phyloP scores from a whole-genome alignment of 495 filamentous ascomycete genomes.

The Penicillium salamii region DNA sequence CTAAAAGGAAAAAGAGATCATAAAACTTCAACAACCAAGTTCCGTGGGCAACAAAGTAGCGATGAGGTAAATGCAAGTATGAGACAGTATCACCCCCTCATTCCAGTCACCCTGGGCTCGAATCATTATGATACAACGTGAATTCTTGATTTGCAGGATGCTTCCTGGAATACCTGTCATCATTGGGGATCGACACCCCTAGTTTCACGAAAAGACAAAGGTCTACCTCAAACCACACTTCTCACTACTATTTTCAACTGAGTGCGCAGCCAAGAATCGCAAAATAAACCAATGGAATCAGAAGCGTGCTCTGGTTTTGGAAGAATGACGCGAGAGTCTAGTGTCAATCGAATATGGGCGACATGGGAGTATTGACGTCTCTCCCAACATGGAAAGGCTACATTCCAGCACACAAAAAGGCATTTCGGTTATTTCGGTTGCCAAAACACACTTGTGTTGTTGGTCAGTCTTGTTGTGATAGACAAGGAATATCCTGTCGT shows the following conservation, averaged over 20 bases:
- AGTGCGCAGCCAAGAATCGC: too few species aligned
- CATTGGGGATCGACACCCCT: constrained; percentile 15
- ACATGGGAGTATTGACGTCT: constrained; percentile 8
- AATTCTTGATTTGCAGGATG: neutral
- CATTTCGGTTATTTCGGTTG: constrained; percentile 1
- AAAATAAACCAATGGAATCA: too few species aligned
- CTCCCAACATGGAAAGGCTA: neutral
- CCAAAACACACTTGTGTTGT: constrained; percentile 4
- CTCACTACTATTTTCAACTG: too few species aligned
- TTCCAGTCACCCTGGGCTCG: constrained; percentile 3
- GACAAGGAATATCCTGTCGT: neutral
- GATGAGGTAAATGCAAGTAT: neutral
- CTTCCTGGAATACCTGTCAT: constrained; percentile 19
- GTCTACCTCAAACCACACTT: too few species aligned
- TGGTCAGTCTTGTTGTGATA: neutral
- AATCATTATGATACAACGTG: constrained; percentile 19
- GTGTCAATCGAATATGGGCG: neutral
- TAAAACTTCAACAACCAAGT: neutral
- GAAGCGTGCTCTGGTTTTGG: too few species aligned
- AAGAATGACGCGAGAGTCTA: too few species aligned
- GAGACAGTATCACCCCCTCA: constrained; percentile 5
- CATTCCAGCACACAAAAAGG: constrained; percentile 20
- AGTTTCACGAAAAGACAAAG: constrained; percentile 6
- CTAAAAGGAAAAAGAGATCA: too few species aligned
- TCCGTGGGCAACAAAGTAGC: neutral